phyloP scores from a whole-genome alignment of 306 rosid species.

The Cicer judaicum region DNA sequence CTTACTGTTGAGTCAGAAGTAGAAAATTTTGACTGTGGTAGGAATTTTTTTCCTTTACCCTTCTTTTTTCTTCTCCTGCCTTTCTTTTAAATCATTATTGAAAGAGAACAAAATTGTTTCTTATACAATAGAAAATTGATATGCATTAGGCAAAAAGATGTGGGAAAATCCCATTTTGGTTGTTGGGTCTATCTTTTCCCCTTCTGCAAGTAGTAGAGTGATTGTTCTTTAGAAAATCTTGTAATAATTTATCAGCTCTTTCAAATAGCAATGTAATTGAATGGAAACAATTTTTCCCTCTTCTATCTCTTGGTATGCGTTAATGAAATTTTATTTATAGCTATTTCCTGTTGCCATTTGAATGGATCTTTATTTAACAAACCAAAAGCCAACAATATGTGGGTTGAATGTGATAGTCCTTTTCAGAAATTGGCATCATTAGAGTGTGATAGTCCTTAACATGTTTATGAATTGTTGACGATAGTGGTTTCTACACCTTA shows the following conservation, averaged over 20 bases:
- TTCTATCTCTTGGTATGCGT: background rate
- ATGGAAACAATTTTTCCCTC: slow-evolving; percentile 41
- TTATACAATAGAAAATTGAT: slow-evolving; percentile 66
- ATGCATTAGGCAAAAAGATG: slow-evolving; percentile 60
- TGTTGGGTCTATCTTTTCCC: slow-evolving; percentile 57
- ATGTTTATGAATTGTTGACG: slow-evolving; percentile 3
- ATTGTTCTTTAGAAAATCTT: slow-evolving; percentile 59
- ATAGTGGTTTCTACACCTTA: slow-evolving; percentile 15
- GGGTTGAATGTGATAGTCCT: slow-evolving; percentile 1
- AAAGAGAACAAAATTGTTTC: slow-evolving; percentile 59
- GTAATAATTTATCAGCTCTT: slow-evolving; percentile 68
- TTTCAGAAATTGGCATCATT: background rate
- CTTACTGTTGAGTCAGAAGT: slow-evolving; percentile 67
- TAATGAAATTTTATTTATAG: slow-evolving; percentile 21
- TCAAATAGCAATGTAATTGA: slow-evolving; percentile 52
- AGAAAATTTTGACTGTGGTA: slow-evolving; percentile 74
- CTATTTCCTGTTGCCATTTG: background rate
- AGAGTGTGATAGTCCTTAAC: background rate
- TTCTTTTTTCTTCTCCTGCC: slow-evolving; percentile 2
- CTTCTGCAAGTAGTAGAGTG: slow-evolving; percentile 63
- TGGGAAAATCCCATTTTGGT: slow-evolving; percentile 66
- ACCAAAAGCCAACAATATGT: slow-evolving; percentile 1
- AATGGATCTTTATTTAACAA: slow-evolving; percentile 16
- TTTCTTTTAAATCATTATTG: slow-evolving; percentile 53
- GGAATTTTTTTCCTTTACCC: slow-evolving; percentile 46